These are phyloP conservation scores for Pezicula carpinea DNA, from an alignment of 2,329 filamentous ascomycete species.

Conservation along the genomic window DNA sequence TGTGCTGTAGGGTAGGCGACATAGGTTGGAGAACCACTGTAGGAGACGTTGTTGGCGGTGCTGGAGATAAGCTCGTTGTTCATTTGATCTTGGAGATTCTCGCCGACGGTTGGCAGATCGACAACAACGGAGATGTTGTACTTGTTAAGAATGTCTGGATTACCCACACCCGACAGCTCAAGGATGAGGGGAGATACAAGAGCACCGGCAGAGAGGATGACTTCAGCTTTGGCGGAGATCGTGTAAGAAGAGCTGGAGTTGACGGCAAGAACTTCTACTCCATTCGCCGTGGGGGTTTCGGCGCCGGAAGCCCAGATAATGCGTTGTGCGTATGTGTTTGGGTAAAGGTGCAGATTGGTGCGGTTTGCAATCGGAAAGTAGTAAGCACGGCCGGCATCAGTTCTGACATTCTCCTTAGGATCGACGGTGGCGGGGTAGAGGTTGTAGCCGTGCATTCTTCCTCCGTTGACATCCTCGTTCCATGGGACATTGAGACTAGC, in stretches of 20 bases:
- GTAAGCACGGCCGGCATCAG: slow-evolving; percentile 38
- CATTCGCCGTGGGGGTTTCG: slow-evolving; percentile 23
- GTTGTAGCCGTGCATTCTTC: slow-evolving; percentile 33
- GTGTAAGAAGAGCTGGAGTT: slow-evolving; percentile 21
- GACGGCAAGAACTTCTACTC: slow-evolving; percentile 33
- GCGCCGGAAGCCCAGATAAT: slow-evolving; percentile 11
- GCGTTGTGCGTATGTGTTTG: slow-evolving; percentile 11
- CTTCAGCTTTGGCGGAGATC: slow-evolving; percentile 21
- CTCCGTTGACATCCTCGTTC: slow-evolving; percentile 36
- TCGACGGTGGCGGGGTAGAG: slow-evolving; percentile 38
- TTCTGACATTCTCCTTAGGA: slow-evolving; percentile 30
- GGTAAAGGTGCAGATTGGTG: slow-evolving; percentile 31
- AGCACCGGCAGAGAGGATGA: slow-evolving; percentile 25
- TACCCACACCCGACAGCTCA: slow-evolving; percentile 30
- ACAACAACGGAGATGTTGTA: slow-evolving; percentile 22
- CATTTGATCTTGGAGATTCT: slow-evolving; percentile 30
- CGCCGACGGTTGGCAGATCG: slow-evolving; percentile 36
- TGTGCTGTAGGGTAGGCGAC: slow-evolving; percentile 9
- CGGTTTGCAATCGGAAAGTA: slow-evolving; percentile 34
- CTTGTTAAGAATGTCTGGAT: slow-evolving; percentile 10
- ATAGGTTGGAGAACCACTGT: slow-evolving; percentile 4
- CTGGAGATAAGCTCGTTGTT: slow-evolving; percentile 14
- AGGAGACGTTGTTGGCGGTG: slow-evolving; percentile 20
- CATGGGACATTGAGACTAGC: slow-evolving; percentile 26
- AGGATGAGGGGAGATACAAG: slow-evolving; percentile 25